These are phyloP conservation scores for Sonneratia caseolaris DNA, from an alignment of 345 rosid genomes.

Conservation along the genomic window DNA sequence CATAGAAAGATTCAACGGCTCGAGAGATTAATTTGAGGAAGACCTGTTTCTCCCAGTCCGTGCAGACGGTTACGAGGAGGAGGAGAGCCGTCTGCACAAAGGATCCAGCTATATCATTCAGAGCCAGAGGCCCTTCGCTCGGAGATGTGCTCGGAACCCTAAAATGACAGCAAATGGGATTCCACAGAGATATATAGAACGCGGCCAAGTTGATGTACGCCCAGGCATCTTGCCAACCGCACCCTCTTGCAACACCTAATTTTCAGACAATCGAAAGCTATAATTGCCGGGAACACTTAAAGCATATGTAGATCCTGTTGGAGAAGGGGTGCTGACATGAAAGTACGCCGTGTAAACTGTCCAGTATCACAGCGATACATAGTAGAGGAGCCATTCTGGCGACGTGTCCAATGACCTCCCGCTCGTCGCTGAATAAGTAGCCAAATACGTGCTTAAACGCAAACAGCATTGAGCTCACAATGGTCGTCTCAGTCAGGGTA, in stretches of 20 bases:
- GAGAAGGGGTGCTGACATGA: slow-evolving; percentile 18
- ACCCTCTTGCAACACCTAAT: slow-evolving; percentile 55
- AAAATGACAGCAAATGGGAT: slow-evolving; percentile 35
- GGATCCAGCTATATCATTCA: slow-evolving; percentile 36
- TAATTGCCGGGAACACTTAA: too few relatives aligned
- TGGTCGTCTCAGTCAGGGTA: slow-evolving; percentile 10
- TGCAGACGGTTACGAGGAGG: slow-evolving; percentile 27
- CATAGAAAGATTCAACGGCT: not conserved
- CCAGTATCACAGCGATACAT: slow-evolving; percentile 23
- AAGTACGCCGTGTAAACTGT: slow-evolving; percentile 26
- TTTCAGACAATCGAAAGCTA: too few relatives aligned
- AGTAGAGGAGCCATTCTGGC: slow-evolving; percentile 27
- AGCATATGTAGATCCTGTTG: too few relatives aligned
- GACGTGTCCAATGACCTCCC: slow-evolving; percentile 26
- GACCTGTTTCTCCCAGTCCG: slow-evolving; percentile 58
- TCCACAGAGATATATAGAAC: slow-evolving; percentile 35
- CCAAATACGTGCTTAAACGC: slow-evolving; percentile 20
- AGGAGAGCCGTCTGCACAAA: slow-evolving; percentile 28
- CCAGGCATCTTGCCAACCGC: slow-evolving; percentile 59
- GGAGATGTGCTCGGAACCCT: slow-evolving; percentile 27
- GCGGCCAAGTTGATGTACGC: slow-evolving; percentile 54
- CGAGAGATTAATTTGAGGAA: not conserved
- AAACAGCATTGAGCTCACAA: slow-evolving; percentile 17
- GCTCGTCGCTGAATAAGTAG: slow-evolving; percentile 23
- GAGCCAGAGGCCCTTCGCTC: slow-evolving; percentile 52